phyloP scores from a whole-genome alignment of 177 flowering plant species.

The Tripterygium wilfordii region DNA sequence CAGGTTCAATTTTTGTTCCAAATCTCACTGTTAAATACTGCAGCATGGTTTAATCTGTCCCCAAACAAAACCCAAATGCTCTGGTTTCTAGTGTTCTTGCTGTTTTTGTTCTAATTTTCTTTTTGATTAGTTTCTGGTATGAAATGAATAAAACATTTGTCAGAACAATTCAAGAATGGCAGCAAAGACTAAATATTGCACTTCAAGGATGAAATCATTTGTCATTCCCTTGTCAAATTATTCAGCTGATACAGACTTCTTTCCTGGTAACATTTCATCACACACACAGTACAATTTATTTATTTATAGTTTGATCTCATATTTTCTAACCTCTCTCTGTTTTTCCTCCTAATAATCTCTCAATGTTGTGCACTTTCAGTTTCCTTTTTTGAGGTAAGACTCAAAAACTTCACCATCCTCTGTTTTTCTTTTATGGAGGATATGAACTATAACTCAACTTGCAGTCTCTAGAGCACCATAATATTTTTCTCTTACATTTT shows the following conservation, averaged over 20 bases:
- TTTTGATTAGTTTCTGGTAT: background rate
- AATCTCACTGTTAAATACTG: background rate
- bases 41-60: too few species aligned
- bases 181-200: slow-evolving; percentile 72
- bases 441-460: too few species aligned
- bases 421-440: slow-evolving; percentile 11
- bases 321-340: background rate
- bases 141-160: background rate
- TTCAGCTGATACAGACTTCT: slow-evolving; percentile 50
- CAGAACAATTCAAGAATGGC: slow-evolving; percentile 83
- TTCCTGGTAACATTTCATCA: slow-evolving; percentile 51
- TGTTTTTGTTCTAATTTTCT: background rate
- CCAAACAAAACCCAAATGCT: too few species aligned
- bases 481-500: background rate
- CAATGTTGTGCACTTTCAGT: slow-evolving; percentile 39
- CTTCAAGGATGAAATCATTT: slow-evolving; percentile 83
- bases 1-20: slow-evolving; percentile 44
- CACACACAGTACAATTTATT: background rate
- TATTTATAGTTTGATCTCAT: background rate
- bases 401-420: background rate
- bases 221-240: slow-evolving; percentile 70
- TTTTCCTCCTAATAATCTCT: background rate
- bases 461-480: background rate
- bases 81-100: too few species aligned
- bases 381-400: slow-evolving; percentile 95